These are phyloP conservation scores for Collybia sordida DNA, from an alignment of 768 basidiomycete species.

Conservation along the genomic window DNA sequence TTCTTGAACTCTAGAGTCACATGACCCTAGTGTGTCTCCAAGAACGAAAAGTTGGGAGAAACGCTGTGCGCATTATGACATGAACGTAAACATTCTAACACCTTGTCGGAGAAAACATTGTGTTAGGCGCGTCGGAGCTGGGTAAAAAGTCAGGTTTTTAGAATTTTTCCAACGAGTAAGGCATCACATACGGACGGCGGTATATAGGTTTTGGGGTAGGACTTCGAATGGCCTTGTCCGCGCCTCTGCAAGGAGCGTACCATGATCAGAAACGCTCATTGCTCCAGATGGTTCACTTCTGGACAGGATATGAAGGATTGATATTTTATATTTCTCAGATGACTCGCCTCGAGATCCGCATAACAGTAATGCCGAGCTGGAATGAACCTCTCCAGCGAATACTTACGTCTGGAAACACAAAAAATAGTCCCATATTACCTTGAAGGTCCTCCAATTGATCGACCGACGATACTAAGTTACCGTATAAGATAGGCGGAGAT, in stretches of 20 bases:
- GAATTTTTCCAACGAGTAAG: neutral
- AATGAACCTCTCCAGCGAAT: conserved; percentile 77
- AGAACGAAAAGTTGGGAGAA: too few relatives aligned
- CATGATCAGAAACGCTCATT: conserved; percentile 55
- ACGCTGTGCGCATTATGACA: conserved; percentile 15
- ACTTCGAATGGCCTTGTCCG: conserved; percentile 80
- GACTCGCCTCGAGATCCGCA: conserved; percentile 73
- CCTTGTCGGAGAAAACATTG: conserved; percentile 56
- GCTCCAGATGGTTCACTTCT: conserved; percentile 52
- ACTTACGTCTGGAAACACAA: conserved; percentile 90
- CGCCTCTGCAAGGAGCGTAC: conserved; percentile 68
- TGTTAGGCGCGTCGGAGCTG: conserved; percentile 47
- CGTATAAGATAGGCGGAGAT: conserved; percentile 70
- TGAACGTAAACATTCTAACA: conserved; percentile 46
- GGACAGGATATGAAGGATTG: conserved; percentile 9
- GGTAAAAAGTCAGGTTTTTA: conserved; percentile 11
- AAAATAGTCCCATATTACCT: conserved; percentile 81
- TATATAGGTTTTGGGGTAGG: conserved; percentile 68
- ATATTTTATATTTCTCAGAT: conserved; percentile 4
- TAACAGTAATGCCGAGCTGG: conserved; percentile 69
- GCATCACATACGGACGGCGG: conserved; percentile 67
- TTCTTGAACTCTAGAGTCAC: too few relatives aligned
- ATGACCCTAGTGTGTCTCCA: too few relatives aligned
- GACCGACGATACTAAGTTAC: conserved; percentile 81
- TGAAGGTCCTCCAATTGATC: conserved; percentile 79